These are phyloP conservation scores for Amesomyces nigricolor DNA, from an alignment of 2,329 filamentous ascomycete species.

Conservation along the genomic window DNA sequence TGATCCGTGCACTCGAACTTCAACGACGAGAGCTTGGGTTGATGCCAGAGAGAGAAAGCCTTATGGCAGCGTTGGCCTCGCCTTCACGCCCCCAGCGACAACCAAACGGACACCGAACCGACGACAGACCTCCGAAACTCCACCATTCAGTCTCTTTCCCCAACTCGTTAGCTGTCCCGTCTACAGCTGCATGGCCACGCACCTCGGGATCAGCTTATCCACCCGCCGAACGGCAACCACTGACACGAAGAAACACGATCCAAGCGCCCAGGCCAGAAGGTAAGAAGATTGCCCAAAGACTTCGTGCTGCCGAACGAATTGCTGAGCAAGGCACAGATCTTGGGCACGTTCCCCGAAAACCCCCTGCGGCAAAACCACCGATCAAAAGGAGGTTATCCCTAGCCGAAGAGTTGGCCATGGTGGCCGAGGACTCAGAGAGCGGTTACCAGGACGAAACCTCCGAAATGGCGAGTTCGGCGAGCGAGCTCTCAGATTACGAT, in stretches of 20 bases:
- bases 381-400: conserved; percentile 17
- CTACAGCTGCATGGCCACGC: not conserved
- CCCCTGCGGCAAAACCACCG: not conserved
- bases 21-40: conserved; percentile 19
- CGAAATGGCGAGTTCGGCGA: conserved; percentile 12
- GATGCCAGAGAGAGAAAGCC: not conserved
- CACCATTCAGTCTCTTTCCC: conserved; percentile 15
- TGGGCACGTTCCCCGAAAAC: not conserved
- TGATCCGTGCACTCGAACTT: conserved; percentile 23
- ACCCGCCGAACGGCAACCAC: not conserved
- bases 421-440: conserved; percentile 17
- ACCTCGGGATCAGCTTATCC: not conserved
- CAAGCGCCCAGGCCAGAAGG: conserved; percentile 18
- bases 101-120: not conserved
- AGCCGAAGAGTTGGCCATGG: conserved; percentile 21
- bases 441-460: conserved; percentile 15
- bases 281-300: not conserved
- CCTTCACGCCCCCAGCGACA: not conserved
- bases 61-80: not conserved
- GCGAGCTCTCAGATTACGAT: conserved; percentile 13
- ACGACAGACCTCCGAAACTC: not conserved
- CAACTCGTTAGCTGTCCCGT: not conserved
- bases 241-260: conserved; percentile 18
- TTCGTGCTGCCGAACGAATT: not conserved
- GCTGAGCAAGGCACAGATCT: not conserved